Evolutionary conservation across 768 basidiomycete species (phyloP).

Genomic region (Dioszegia hungarica): DNA sequence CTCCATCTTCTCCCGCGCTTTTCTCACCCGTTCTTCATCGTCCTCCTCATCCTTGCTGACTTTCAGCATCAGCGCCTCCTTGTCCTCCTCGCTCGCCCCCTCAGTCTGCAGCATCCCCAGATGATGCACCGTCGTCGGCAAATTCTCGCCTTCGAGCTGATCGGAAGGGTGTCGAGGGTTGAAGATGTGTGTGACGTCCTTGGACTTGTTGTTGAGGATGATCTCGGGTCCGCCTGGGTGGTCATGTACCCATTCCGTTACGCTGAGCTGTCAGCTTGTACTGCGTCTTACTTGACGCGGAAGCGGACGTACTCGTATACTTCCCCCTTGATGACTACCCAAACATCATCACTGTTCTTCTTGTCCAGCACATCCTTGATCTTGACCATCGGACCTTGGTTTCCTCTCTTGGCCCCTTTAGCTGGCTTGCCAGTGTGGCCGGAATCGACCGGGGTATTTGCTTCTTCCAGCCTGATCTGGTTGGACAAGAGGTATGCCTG

Average conservation of each 20-base stretch:
- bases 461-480: constrained; percentile 20
- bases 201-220: constrained; percentile 30
- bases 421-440: constrained; percentile 2
- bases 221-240: constrained; percentile 44
- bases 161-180: constrained; percentile 41
- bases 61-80: constrained; percentile 25
- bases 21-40: constrained; percentile 21
- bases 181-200: constrained; percentile 42
- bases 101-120: constrained; percentile 26
- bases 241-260: constrained; percentile 43
- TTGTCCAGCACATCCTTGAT: constrained; percentile 29
- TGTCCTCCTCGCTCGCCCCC: constrained; percentile 30
- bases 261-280: constrained; percentile 11
- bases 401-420: background rate
- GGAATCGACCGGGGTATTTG: constrained; percentile 10
- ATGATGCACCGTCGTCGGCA: constrained; percentile 32
- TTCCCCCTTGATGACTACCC: constrained; percentile 43
- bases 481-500: constrained; percentile 25
- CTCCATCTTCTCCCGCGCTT: constrained; percentile 28
- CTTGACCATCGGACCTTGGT: constrained; percentile 9
- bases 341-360: constrained; percentile 28
- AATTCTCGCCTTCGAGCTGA: constrained; percentile 38
- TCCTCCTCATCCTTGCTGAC: constrained; percentile 32
- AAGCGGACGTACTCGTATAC: constrained; percentile 36
- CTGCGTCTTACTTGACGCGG: background rate